Evolutionary conservation across 2,329 filamentous ascomycete genomes (phyloP).

Genomic region (Chrysoporthe cubensis): DNA sequence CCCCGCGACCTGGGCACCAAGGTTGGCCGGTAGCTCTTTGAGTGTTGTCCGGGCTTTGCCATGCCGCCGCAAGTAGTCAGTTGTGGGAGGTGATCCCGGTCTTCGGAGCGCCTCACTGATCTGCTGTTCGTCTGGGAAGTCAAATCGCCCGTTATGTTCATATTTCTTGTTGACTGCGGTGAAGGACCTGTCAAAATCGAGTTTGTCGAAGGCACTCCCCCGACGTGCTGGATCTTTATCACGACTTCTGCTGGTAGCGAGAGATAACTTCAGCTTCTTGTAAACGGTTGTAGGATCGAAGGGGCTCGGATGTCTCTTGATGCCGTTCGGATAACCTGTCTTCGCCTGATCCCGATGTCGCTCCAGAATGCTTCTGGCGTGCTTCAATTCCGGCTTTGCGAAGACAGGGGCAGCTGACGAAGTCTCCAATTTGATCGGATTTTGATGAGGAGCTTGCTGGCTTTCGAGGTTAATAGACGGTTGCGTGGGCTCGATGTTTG

Average conservation of each 20-base stretch:
- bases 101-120: constrained; percentile 35
- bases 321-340: constrained; percentile 36
- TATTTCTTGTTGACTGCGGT: constrained; percentile 63
- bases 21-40: constrained; percentile 42
- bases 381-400: constrained; percentile 62
- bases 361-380: constrained; percentile 57
- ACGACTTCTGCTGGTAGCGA: constrained; percentile 35
- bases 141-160: constrained; percentile 58
- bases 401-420: constrained; percentile 45
- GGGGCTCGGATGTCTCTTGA: constrained; percentile 59
- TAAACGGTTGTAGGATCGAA: constrained; percentile 63
- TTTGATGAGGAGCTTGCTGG: constrained; percentile 29
- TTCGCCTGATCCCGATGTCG: constrained; percentile 37
- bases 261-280: constrained; percentile 58
- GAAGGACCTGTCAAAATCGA: constrained; percentile 57
- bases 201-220: constrained; percentile 56
- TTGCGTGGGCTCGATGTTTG: constrained; percentile 24
- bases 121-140: constrained; percentile 45
- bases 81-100: constrained; percentile 46
- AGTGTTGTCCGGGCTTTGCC: constrained; percentile 45
- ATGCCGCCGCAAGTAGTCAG: constrained; percentile 53
- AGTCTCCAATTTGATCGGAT: constrained; percentile 21
- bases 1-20: constrained; percentile 43
- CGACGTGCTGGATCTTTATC: constrained; percentile 39
- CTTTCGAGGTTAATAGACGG: constrained; percentile 31